Evolutionary conservation across 306 rosid species (phyloP), one percentile per base, ranked within the genome.

Genomic region (Bauhinia variegata): DNA sequence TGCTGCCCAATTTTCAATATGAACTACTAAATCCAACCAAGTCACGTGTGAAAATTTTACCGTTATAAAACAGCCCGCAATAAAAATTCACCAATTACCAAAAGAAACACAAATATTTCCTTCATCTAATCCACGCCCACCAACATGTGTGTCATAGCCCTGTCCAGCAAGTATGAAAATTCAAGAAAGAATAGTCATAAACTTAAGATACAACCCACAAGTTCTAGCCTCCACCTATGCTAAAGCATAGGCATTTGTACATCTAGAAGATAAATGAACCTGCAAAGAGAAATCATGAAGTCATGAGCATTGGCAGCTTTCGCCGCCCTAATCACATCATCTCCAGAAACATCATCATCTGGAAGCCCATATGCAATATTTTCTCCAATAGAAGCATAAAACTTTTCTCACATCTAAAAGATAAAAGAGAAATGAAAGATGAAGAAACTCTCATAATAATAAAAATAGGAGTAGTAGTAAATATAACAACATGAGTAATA

Each of bases 261-360:
- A n/a, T 30, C 19, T 8, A 54, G 63, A 72, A 47, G 58, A 64
- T 41, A 41, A 67, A 71, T 71, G 47, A 69, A 93, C 97, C 95
- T 86, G 96, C 32, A 96, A 67, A 89, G 96, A 65, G 98, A 83
- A 81, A 93, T 79, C 63, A 93, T 89, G 70, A 93, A 93, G 17
- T 92, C 98, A 48, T 93, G 98, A 55, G 98, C 98, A 79, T 89
- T 93, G 68, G 98, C 98, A 39, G 98, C 96, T 73, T 87, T 93
- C 10, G 98, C 96, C n/a, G 98, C 97, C 84, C 89, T 93, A 75
- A 93, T 88, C 66, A 93, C 85, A 10, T 93, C 98, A 38, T 93
- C 96, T 77, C 71, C 87, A 38, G 96, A 89, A 71, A 93, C 96
- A 53, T 78, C 31, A 8, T 93, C 91, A 60, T 93, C 96, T n/a